Percentiles rank a stretch among this genome's conserved stretches.
Conservation (phyloP, 2,329 filamentous ascomycete species). For the Didymella arachidicola region DNA sequence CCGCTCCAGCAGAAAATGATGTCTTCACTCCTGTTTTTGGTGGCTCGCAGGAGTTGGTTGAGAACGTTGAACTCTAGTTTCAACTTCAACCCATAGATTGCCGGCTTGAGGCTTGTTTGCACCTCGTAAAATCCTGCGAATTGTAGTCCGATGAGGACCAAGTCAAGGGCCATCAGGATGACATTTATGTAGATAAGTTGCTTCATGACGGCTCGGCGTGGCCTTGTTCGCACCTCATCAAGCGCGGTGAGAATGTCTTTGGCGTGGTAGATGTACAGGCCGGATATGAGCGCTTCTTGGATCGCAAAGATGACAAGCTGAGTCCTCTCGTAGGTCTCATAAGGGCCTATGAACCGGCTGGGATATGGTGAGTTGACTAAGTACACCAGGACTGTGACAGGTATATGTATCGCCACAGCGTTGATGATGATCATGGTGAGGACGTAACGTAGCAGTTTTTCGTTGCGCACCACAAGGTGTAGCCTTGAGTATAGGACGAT, state of each 20-base stretch:
- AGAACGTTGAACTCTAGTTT: neutral
- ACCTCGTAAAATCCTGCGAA: neutral
- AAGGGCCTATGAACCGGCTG: neutral
- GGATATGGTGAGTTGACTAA: neutral
- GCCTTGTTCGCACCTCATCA: neutral
- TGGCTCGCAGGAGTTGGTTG: neutral
- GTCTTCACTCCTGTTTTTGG: neutral
- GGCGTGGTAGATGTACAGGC: neutral
- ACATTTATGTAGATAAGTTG: neutral
- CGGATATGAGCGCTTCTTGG: neutral
- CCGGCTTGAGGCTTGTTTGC: neutral
- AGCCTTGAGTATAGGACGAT: neutral
- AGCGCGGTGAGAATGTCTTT: neutral
- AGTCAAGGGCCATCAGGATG: neutral
- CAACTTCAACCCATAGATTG: neutral
- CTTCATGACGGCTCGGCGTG: neutral
- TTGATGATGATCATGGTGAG: neutral
- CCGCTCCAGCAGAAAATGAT: neutral
- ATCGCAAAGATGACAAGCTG: neutral
- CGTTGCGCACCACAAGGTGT: neutral
- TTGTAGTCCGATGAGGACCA: neutral
- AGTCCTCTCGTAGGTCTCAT: neutral
- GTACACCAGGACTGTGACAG: neutral
- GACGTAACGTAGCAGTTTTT: neutral
- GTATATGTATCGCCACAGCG: neutral